A percentile compares a stretch with the other conserved stretches of the same genome.
phyloP scores from a whole-genome alignment of 768 basidiomycete species.

The Hypholoma fasciculare region DNA sequence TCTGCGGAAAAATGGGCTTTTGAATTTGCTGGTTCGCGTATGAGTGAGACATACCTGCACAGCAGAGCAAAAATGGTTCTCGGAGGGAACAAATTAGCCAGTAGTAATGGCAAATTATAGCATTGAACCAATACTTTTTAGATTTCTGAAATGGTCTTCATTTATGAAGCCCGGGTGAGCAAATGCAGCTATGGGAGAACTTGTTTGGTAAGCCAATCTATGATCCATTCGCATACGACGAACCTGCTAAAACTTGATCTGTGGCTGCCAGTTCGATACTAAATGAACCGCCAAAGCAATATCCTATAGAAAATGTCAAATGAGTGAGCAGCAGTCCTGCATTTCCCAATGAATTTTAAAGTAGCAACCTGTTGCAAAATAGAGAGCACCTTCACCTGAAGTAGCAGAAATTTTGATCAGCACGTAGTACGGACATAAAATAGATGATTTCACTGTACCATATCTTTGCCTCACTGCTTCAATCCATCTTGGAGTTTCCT shows the following conservation, averaged over 20 bases:
- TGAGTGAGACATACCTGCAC: slow-evolving; percentile 41
- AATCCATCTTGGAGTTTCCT: slow-evolving; percentile 50
- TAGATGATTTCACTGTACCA: slow-evolving; percentile 29
- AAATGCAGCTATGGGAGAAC: slow-evolving; percentile 40
- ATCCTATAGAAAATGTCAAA: slow-evolving; percentile 34
- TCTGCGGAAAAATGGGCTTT: slow-evolving; percentile 31
- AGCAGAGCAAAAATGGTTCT: slow-evolving; percentile 55
- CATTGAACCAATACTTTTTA: slow-evolving; percentile 37
- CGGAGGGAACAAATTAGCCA: not conserved
- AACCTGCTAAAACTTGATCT: slow-evolving; percentile 46
- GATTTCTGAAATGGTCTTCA: slow-evolving; percentile 42
- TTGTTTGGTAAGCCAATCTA: not conserved
- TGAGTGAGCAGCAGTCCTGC: not conserved
- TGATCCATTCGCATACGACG: not conserved
- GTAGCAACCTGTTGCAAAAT: not conserved
- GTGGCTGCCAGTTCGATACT: slow-evolving; percentile 43
- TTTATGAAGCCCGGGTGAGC: slow-evolving; percentile 53
- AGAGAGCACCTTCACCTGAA: not conserved
- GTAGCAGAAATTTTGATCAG: not conserved
- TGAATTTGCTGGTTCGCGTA: not conserved
- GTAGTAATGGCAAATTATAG: not conserved
- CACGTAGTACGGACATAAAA: not conserved
- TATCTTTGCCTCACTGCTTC: slow-evolving; percentile 47
- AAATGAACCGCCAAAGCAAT: slow-evolving; percentile 57
- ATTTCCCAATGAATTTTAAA: not conserved